Percentiles rank a stretch among this genome's conserved stretches.
These are phyloP conservation scores for Cornus suecica DNA, from an alignment of 148 eudicot species.

Conservation along the genomic window DNA sequence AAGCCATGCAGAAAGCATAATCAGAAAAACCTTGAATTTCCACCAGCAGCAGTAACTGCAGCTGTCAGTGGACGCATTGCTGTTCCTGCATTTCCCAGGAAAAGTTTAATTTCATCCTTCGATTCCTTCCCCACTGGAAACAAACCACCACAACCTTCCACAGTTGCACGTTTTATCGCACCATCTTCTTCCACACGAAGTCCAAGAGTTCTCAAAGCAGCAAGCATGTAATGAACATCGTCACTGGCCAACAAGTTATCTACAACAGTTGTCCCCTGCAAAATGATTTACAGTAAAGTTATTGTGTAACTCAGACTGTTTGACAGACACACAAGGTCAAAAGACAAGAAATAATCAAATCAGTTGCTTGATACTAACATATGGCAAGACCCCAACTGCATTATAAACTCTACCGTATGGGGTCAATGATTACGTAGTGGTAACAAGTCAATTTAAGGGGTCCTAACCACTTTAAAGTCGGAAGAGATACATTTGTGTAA, in stretches of 20 bases:
- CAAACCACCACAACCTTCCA: constrained; percentile 84
- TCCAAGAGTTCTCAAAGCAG: constrained; percentile 93
- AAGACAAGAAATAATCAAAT: neutral
- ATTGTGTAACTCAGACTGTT: neutral
- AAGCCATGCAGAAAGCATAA: neutral
- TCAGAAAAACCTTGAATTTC: constrained; percentile 65
- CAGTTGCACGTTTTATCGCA: constrained; percentile 58
- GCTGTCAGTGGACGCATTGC: constrained; percentile 99
- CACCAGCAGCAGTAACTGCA: constrained; percentile 95
- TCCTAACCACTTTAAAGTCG: neutral
- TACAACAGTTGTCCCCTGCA: constrained; percentile 84
- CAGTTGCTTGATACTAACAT: neutral
- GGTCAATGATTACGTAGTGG: neutral
- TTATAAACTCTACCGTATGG: neutral
- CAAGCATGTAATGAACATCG: constrained; percentile 94
- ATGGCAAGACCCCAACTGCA: neutral
- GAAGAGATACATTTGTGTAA: neutral
- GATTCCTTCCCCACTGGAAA: constrained; percentile 80
- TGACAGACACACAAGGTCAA: neutral
- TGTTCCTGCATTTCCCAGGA: constrained; percentile 98
- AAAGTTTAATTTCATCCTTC: constrained; percentile 66
- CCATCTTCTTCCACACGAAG: constrained; percentile 72
- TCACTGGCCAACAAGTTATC: constrained; percentile 94
- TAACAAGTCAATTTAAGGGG: neutral
- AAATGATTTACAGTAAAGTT: constrained; percentile 13